Evolutionary conservation across 129 eudicot species (phyloP).

Genomic region (Daucus carota): DH1_v3.0 NC_030386.2:36272501-36273000

Average conservation of each 20-base stretch:
- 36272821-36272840: conserved; percentile 61
- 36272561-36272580: no score
- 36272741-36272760: conserved; percentile 1
- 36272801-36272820: conserved; percentile 59
- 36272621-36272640: not conserved
- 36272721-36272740: not conserved
- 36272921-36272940: conserved; percentile 63
- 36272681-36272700: not conserved
- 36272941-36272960: conserved; percentile 65
- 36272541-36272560: no score
- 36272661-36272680: not conserved
- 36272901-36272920: conserved; percentile 45
- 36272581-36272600: no score
- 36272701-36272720: not conserved
- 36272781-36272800: conserved; percentile 63
- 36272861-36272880: conserved; percentile 59
- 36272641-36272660: not conserved
- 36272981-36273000: conserved; percentile 67
- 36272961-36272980: conserved; percentile 67
- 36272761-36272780: conserved; percentile 54
- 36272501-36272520: not conserved
- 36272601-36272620: no score
- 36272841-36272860: conserved; percentile 39
- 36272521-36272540: no score
- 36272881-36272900: conserved; percentile 58